Evolutionary conservation across 2,329 filamentous ascomycete genomes (phyloP).

Genomic region (Colletotrichum spinosum): DNA sequence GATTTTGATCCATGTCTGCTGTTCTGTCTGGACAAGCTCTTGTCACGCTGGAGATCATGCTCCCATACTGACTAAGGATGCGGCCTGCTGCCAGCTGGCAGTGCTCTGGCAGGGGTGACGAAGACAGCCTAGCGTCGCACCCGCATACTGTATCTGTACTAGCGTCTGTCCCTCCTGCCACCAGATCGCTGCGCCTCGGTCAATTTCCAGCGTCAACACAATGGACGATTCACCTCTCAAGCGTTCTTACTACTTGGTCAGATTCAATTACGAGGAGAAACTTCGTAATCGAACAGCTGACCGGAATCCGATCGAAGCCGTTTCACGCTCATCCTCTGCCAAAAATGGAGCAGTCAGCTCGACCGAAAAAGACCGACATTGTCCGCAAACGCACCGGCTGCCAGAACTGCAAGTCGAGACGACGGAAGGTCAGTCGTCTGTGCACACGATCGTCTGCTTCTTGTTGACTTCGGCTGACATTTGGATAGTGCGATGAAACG

Average conservation of each 20-base stretch:
- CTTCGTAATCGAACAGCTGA: too few relatives aligned
- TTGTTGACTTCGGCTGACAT: background rate
- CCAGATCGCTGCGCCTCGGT: background rate
- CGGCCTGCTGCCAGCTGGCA: background rate
- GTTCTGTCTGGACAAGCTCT: too few relatives aligned
- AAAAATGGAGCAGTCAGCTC: conserved; percentile 17
- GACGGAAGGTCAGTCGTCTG: conserved; percentile 17
- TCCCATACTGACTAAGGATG: background rate
- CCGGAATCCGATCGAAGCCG: too few relatives aligned
- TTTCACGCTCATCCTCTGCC: too few relatives aligned
- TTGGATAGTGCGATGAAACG: conserved; percentile 24
- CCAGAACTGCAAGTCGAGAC: conserved; percentile 27
- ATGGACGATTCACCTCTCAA: background rate
- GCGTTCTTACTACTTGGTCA: background rate
- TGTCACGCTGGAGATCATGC: too few relatives aligned
- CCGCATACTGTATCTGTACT: background rate
- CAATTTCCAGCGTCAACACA: background rate
- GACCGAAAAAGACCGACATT: conserved; percentile 31
- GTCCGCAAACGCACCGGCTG: conserved; percentile 32
- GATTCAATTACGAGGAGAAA: background rate
- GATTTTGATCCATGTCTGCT: background rate
- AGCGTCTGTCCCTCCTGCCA: background rate
- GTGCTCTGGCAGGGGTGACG: background rate
- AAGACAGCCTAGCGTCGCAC: background rate
- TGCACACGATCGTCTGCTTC: background rate